Percentiles rank a stretch among this genome's conserved stretches.
Conservation (phyloP, 495 filamentous ascomycete genomes). For the Hypomontagnella monticulosa region DNA sequence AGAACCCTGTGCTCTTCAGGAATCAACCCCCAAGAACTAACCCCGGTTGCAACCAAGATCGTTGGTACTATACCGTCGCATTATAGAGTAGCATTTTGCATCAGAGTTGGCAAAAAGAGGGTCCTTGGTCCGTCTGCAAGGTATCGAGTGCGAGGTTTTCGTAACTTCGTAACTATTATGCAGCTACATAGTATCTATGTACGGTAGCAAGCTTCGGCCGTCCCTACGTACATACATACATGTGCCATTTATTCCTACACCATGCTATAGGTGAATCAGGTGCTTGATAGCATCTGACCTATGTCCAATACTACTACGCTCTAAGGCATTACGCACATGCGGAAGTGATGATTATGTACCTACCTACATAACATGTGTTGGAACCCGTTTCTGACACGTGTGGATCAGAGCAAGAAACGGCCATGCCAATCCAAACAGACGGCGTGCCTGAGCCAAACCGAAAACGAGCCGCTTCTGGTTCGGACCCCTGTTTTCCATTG, state of each 20-base stretch:
- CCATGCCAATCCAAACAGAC: constrained; percentile 36
- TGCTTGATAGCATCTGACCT: background rate
- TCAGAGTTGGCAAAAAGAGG: background rate
- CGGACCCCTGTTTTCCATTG: constrained; percentile 25
- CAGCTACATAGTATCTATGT: too few species aligned
- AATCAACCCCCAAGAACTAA: constrained; percentile 36
- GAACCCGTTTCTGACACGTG: constrained; percentile 38
- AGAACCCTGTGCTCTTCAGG: constrained; percentile 16
- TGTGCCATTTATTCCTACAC: background rate
- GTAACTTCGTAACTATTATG: background rate
- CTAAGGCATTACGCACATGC: background rate
- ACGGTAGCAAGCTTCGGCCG: too few species aligned
- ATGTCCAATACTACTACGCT: background rate
- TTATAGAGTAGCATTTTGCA: background rate
- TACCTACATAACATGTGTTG: background rate
- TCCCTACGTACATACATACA: background rate
- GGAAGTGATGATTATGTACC: background rate
- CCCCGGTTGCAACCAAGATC: constrained; percentile 38
- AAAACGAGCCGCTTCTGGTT: constrained; percentile 27
- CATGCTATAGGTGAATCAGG: background rate
- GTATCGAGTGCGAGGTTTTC: background rate
- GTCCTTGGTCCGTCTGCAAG: constrained; percentile 4
- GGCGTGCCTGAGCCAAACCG: constrained; percentile 41
- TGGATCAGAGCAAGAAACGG: constrained; percentile 35
- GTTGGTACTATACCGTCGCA: constrained; percentile 27